Percentiles rank a stretch among this genome's conserved stretches.
These are phyloP conservation scores for Chernovozyma aurita DNA, from an alignment of 1,139 yeast species.

Conservation along the genomic window DNA sequence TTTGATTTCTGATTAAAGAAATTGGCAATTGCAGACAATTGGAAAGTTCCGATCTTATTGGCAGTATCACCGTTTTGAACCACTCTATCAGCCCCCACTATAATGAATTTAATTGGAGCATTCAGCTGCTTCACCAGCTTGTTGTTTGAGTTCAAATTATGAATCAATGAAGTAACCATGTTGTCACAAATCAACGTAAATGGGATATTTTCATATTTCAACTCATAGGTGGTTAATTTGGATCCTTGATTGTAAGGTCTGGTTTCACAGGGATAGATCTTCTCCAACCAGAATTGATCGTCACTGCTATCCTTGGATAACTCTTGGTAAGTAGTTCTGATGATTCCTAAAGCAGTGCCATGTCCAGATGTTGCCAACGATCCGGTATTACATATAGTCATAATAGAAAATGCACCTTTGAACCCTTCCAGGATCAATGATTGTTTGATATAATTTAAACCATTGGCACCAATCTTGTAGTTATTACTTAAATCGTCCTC, in stretches of 20 bases:
- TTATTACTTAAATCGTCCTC: conserved; percentile 78
- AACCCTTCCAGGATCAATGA: conserved; percentile 45
- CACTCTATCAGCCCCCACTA: conserved; percentile 98
- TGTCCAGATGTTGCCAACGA: conserved; percentile 96
- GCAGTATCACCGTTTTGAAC: conserved; percentile 93
- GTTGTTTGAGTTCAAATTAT: conserved; percentile 19
- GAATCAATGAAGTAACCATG: conserved; percentile 78
- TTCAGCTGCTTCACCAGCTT: conserved; percentile 16
- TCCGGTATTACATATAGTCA: conserved; percentile 85
- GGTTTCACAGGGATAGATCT: conserved; percentile 87
- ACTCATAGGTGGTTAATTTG: conserved; percentile 84
- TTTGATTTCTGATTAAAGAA: conserved; percentile 40
- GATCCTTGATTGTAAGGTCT: conserved; percentile 98
- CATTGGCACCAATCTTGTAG: conserved; percentile 72
- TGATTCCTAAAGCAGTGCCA: conserved; percentile 93
- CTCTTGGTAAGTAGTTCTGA: conserved; percentile 60
- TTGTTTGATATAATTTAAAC: conserved; percentile 61
- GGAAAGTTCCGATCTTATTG: conserved; percentile 95
- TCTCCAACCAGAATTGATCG: conserved; percentile 46
- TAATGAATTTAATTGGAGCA: conserved; percentile 75
- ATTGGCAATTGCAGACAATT: conserved; percentile 65
- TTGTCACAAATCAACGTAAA: conserved; percentile 86
- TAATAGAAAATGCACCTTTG: conserved; percentile 66
- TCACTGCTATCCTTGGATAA: conserved; percentile 22
- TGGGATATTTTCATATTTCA: conserved; percentile 81